Conservation (phyloP, 768 basidiomycete species). For the Termitomyces sp. region DNA sequence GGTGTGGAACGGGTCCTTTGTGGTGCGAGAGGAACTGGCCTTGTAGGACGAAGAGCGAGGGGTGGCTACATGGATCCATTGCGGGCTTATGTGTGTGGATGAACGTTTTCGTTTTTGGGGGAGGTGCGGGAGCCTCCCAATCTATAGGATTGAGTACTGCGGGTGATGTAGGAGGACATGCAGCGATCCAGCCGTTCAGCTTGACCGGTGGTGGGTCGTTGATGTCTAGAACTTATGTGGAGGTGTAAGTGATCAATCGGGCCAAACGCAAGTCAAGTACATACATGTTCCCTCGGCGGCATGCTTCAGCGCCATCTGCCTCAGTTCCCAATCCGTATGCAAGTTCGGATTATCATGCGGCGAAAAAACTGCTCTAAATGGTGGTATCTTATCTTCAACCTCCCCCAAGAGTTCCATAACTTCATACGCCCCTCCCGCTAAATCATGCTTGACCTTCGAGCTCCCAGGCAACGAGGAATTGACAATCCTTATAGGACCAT, state of each 20-base stretch:
- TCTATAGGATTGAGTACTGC: slow-evolving; percentile 24
- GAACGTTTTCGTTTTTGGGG: slow-evolving; percentile 29
- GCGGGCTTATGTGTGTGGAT: slow-evolving; percentile 37
- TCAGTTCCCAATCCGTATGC: slow-evolving; percentile 30
- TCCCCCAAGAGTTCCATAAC: slow-evolving; percentile 35
- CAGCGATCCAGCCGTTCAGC: slow-evolving; percentile 31
- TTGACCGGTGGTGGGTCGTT: slow-evolving; percentile 24
- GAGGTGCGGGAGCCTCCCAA: slow-evolving; percentile 17
- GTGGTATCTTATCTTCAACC: slow-evolving; percentile 34
- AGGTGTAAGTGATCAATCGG: background rate
- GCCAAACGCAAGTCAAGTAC: slow-evolving; percentile 7
- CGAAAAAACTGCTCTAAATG: slow-evolving; percentile 47
- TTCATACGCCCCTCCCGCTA: slow-evolving; percentile 24
- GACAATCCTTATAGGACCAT: slow-evolving; percentile 22
- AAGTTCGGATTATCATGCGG: slow-evolving; percentile 44
- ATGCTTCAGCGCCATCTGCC: slow-evolving; percentile 27
- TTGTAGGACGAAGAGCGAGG: slow-evolving; percentile 32
- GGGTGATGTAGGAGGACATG: slow-evolving; percentile 29
- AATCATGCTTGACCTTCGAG: slow-evolving; percentile 14
- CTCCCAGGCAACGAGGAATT: slow-evolving; percentile 23
- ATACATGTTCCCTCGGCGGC: slow-evolving; percentile 31
- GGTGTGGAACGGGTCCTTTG: slow-evolving; percentile 37
- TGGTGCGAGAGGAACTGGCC: slow-evolving; percentile 48
- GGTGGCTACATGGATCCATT: slow-evolving; percentile 45
- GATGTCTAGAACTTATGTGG: slow-evolving; percentile 25